Evolutionary conservation across 2,329 filamentous ascomycete species (phyloP), one percentile per base, ranked within the genome.

Genomic region (Diaporthe sp.): DNA sequence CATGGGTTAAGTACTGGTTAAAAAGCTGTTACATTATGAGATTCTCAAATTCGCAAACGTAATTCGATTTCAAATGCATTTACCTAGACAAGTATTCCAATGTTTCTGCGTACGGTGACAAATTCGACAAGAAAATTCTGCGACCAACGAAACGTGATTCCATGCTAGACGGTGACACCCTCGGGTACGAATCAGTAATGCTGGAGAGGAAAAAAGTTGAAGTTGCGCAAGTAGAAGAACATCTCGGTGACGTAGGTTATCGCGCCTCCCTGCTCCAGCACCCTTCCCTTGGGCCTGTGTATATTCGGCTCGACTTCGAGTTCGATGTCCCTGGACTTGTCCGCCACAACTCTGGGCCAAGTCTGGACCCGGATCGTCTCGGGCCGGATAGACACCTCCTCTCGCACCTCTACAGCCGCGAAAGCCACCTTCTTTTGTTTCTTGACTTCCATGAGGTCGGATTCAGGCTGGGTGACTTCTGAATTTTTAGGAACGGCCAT

Each of bases 151-250:
- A 17, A 17, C 3, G 15, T 15, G 10, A 3, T 22, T 34, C 17
- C 13, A 34, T 20, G 34, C 9, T 31, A 1, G n/a, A 34, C 1
- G 9, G 9, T 7, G 10, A n/a, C 1, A 6, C 0, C 15, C 1
- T 13, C 42, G 7, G 2, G 12, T n/a, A 10, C 22, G 2, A 51
- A 37, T 53, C 31, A 68, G 15, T 68, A 68, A 25, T 68, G 63
- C 6, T 51, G 44, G 8, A 68, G 63, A 1, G 63, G 63, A 13
- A 68, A 68, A 13, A 68, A 68, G 6, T 51, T 68, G 44, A 68
- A 68, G 31, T 68, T 68, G 31, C 63, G 63, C 47, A 68, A 6
- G 47, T 68, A 68, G 63, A 68, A 68, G 34, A 68, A 68, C 63
- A 68, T 53, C 8, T 68, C 63, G 12, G 47, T 53, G 31, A 68